These are phyloP conservation scores for Elaeis guineensis DNA, from an alignment of 176 grass and related monocot genomes.

Conservation along the genomic window DNA sequence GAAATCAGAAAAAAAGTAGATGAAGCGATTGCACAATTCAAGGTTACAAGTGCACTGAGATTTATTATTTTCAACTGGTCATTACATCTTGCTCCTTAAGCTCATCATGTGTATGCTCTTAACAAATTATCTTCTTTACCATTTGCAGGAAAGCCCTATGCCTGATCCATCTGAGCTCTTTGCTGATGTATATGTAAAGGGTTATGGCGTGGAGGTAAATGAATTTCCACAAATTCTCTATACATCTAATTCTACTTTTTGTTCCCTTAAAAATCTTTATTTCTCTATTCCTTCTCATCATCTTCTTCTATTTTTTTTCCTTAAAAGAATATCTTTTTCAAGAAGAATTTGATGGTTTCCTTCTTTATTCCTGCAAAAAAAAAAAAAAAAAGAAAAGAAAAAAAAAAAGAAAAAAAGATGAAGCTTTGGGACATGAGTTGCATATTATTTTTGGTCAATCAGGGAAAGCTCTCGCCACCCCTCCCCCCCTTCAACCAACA, in stretches of 20 bases:
- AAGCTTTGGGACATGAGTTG: too few species aligned
- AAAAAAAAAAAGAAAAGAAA: too few species aligned
- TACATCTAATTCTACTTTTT: not conserved
- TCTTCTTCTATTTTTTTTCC: too few species aligned
- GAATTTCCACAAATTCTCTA: not conserved
- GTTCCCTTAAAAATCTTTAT: too few species aligned
- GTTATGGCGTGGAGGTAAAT: conserved; percentile 73
- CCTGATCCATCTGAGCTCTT: conserved; percentile 76
- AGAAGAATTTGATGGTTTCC: too few species aligned
- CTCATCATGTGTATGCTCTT: not conserved
- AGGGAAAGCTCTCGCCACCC: too few species aligned
- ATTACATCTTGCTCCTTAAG: not conserved
- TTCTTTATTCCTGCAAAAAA: too few species aligned
- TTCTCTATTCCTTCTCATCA: too few species aligned
- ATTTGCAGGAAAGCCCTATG: conserved; percentile 64
- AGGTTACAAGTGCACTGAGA: conserved; percentile 30
- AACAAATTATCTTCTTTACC: conserved; percentile 7
- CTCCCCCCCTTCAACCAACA: too few species aligned
- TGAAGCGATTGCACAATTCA: conserved; percentile 65
- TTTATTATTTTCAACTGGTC: not conserved
- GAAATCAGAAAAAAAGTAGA: conserved; percentile 77
- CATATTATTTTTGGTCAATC: too few species aligned
- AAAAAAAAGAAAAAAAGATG: too few species aligned
- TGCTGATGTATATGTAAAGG: conserved; percentile 67
- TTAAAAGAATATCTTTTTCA: too few species aligned